Conservation (phyloP, 2,329 filamentous ascomycete species). For the Microdochium trichocladiopsis region DNA sequence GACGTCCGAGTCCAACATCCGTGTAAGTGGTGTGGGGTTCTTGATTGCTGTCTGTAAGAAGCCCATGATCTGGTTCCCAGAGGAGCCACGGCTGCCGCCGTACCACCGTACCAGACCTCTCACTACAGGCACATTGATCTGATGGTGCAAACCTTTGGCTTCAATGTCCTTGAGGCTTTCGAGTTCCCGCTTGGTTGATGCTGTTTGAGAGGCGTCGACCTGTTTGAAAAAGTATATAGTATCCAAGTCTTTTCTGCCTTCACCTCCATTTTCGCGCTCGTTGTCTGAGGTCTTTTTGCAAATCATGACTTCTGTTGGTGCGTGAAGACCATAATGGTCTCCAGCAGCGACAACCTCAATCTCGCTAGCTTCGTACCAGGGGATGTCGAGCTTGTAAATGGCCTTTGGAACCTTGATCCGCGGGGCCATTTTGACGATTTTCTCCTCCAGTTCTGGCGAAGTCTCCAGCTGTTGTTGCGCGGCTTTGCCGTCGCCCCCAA, state of each 20-base stretch:
- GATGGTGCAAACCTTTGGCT: not conserved
- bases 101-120: constrained; percentile 1
- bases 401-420: constrained; percentile 4
- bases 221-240: constrained; percentile 3
- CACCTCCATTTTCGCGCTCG: not conserved
- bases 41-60: constrained; percentile 3
- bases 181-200: constrained; percentile 4
- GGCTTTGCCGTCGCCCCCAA: not conserved
- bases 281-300: not conserved
- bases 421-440: not conserved
- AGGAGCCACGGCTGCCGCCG: not conserved
- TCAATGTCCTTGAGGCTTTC: constrained; percentile 2
- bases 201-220: constrained; percentile 1
- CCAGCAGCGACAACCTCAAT: not conserved
- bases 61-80: constrained; percentile 3
- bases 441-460: not conserved
- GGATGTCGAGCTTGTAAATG: constrained; percentile 1
- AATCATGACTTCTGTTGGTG: not conserved
- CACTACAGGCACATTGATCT: constrained; percentile 2
- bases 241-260: not conserved
- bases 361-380: constrained; percentile 1
- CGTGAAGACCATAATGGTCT: not conserved
- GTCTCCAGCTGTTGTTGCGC: not conserved
- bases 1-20: constrained; percentile 4
- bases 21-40: constrained; percentile 4